Evolutionary conservation across 192 early-diverging fungal genomes (phyloP), one percentile per base, ranked within the genome.

Genomic region (Mortierella alpina): DNA sequence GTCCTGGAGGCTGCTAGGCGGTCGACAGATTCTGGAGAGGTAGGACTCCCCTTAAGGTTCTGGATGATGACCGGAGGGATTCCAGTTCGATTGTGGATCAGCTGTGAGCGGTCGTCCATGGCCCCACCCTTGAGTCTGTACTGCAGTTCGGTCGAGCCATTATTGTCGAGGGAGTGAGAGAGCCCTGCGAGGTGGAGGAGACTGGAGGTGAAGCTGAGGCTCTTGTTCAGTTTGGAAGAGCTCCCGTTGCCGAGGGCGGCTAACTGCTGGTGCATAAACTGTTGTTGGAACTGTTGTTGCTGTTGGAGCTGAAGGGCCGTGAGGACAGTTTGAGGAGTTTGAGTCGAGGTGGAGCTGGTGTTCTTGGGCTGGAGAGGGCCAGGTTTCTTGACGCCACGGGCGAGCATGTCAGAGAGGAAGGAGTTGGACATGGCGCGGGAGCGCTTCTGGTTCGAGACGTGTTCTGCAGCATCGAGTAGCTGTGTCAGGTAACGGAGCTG

Each of bases 351-450:
- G 55, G 56, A 45, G 42, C 44, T 72, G 12, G 77, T 72, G 47
- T 63, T 80, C 39, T 51, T 68, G 12, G 59, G 44, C 12, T 60
- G 58, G 0, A 63, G 9, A 15, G 76, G 50, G 12, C 76, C 64
- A 1, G 77, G 6, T 23, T 80, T 80, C 53, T 80, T 80, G 47
- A 80, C 77, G 15, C 77, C 77, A 6, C 77, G 77, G 42, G 65
- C 68, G 13, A 80, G 55, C 77, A 80, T 80, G 42, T 80, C 77
- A 7, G 77, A 72, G 6, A 80, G 59, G 60, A 80, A 80, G n/a
- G 31, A 50, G 66, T 80, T 80, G 60, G 77, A 80, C 77, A 80
- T 80, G 51, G 45, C 77, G 2, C 77, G 69, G 41, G 77, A 55
- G 2, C 70, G 69, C 14, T 63, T 80, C 70, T 80, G 77, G 20